Evolutionary conservation across 2,329 filamentous ascomycete genomes (phyloP), one percentile per base, ranked within the genome.

Genomic region (Trichoderma sp.): DNA sequence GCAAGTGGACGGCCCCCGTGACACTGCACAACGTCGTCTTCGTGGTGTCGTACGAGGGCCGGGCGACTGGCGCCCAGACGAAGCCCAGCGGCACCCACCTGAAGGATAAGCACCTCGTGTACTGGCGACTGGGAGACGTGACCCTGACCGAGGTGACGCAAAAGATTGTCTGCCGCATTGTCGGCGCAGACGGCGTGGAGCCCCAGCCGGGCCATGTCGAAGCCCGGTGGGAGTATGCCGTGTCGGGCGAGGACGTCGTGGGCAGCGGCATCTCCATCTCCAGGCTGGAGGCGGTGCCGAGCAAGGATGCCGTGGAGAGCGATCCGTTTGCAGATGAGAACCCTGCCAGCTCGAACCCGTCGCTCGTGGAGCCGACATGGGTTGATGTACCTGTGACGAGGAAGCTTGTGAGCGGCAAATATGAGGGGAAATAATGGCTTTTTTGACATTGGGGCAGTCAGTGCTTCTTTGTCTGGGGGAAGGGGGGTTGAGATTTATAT

Each of bases 141-240:
- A 93, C 91, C 0, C 87, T 93, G 59, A 89, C 89, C 18, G 85
- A 90, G 9, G 91, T 91, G 67, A 89, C 91, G 78, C 89, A 93
- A 80, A 96, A 95, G 84, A 91, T 98, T 75, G 92, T 98, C 7
- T 97, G 95, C 76, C 91, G 95, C 3, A 93, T 99, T 79, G 86
- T 89, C 11, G 88, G 92, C 29, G 94, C 94, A 0, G 93, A 95
- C 41, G 91, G 90, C 29, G 88, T 91, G 69, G 91, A 91, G 79
- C 92, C 94, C 0, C 91, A 91, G 77, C 90, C 93, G 6, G 95
- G 95, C 0, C 91, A 91, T 72, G 89, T 97, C 9, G 96, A 99
- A 83, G 94, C 94, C 0, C 88, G 92, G 74, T 98, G 95, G 91
- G 95, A 98, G 82, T 85, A 87, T 76, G 80, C 76, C 27, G 80